phyloP scores from a whole-genome alignment of 1,284 basidiomycete species.

The Pholiota adiposa region DNA sequence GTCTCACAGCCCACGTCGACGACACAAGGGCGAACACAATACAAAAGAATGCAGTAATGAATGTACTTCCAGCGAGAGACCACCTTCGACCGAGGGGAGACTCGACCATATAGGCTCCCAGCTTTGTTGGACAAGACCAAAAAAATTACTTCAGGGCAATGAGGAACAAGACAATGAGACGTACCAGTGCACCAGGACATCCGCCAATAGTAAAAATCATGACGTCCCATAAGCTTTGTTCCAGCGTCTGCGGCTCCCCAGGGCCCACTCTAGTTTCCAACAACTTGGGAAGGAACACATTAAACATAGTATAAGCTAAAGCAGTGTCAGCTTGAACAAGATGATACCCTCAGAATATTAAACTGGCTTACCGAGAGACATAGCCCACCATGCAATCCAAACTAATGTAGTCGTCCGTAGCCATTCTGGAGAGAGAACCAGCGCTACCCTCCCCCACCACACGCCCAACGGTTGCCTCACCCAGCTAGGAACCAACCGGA shows the following conservation, averaged over 20 bases:
- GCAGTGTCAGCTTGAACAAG: not conserved
- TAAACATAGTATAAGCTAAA: conserved; percentile 93
- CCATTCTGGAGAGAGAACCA: conserved; percentile 87
- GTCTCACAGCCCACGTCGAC: conserved; percentile 66
- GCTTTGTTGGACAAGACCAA: conserved; percentile 42
- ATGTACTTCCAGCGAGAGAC: conserved; percentile 82
- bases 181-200: conserved; percentile 83
- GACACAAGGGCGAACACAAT: conserved; percentile 72
- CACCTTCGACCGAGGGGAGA: conserved; percentile 73
- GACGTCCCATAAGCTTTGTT: conserved; percentile 80
- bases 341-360: conserved; percentile 2
- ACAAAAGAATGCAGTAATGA: conserved; percentile 83
- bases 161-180: conserved; percentile 31
- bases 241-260: conserved; percentile 43
- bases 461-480: conserved; percentile 53
- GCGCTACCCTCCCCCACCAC: conserved; percentile 74
- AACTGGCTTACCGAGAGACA: conserved; percentile 70
- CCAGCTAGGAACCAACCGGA: conserved; percentile 46
- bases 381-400: conserved; percentile 83
- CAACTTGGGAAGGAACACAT: conserved; percentile 92
- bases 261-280: conserved; percentile 62
- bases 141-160: not conserved
- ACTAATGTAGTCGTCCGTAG: conserved; percentile 81
- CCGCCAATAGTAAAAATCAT: conserved; percentile 85
- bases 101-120: conserved; percentile 92